Evolutionary conservation across 148 eudicot genomes (phyloP).

Genomic region (Heliamphora exappendiculata): DNA sequence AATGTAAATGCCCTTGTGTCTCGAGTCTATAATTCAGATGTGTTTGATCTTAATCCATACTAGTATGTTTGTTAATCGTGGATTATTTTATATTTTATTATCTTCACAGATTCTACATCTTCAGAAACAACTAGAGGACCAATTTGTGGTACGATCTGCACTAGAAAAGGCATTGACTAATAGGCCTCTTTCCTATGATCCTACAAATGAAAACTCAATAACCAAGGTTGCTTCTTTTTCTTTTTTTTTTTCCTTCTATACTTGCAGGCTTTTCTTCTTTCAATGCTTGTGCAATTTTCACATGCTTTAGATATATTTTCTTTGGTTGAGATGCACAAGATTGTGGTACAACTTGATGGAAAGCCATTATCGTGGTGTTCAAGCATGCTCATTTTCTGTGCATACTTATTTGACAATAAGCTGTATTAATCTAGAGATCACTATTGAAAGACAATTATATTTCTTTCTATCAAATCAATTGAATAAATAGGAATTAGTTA

Average conservation of each 20-base stretch:
- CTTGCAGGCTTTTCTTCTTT: not conserved
- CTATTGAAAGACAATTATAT: not conserved
- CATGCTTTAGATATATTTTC: not conserved
- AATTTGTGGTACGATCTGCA: constrained; percentile 17
- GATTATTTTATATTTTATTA: not conserved
- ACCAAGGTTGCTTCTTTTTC: constrained; percentile 15
- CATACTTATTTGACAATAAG: not conserved
- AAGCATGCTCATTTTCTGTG: too few relatives aligned
- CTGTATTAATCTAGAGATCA: not conserved
- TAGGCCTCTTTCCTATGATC: constrained; percentile 11
- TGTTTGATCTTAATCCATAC: not conserved
- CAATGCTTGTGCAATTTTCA: not conserved
- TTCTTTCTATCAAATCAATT: not conserved
- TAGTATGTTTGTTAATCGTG: not conserved
- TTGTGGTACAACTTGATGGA: not conserved
- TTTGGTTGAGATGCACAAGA: not conserved
- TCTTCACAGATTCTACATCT: constrained; percentile 34
- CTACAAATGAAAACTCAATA: constrained; percentile 10
- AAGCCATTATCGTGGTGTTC: not conserved
- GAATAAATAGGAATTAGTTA: not conserved
- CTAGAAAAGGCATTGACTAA: constrained; percentile 28
- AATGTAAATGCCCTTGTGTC: not conserved
- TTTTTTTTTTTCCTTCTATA: not conserved
- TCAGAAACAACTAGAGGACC: constrained; percentile 43
- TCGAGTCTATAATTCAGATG: not conserved